Conservation (phyloP, 2,329 filamentous ascomycete genomes). For the Neoscytalidium dimidiatum region DNA sequence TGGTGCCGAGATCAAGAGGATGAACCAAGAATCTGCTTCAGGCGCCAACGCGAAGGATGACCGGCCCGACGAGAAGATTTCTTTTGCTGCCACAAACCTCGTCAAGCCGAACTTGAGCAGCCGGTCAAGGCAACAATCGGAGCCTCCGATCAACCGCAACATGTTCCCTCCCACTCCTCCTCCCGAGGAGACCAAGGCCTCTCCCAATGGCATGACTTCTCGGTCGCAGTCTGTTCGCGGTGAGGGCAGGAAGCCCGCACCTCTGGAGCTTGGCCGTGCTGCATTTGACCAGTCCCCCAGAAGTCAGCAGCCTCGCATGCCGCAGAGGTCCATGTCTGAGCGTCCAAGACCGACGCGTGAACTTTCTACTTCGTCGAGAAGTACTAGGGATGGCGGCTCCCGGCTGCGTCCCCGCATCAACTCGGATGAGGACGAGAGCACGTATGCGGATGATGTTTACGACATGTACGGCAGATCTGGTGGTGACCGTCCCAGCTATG, state of each 20-base stretch:
- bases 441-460: slow-evolving; percentile 61
- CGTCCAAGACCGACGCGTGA: slow-evolving; percentile 41
- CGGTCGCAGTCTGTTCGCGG: slow-evolving; percentile 53
- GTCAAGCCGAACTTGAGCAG: slow-evolving; percentile 83
- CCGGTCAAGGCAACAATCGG: slow-evolving; percentile 76
- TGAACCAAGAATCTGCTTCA: slow-evolving; percentile 37
- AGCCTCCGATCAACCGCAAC: slow-evolving; percentile 75
- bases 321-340: slow-evolving; percentile 47
- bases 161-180: slow-evolving; percentile 98
- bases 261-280: slow-evolving; percentile 50
- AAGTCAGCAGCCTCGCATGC: slow-evolving; percentile 34
- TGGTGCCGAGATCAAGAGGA: slow-evolving; percentile 76
- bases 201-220: neutral
- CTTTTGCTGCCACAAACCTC: slow-evolving; percentile 88
- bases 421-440: slow-evolving; percentile 59
- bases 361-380: slow-evolving; percentile 33
- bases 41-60: slow-evolving; percentile 68
- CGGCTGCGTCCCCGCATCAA: slow-evolving; percentile 28
- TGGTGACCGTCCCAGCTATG: slow-evolving; percentile 28
- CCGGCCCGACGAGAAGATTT: slow-evolving; percentile 78
- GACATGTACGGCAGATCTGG: slow-evolving; percentile 62
- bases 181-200: slow-evolving; percentile 72
- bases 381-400: slow-evolving; percentile 24
- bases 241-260: slow-evolving; percentile 49
- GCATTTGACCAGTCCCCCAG: slow-evolving; percentile 45